Evolutionary conservation across 208 protist species (phyloP).

Genomic region (Trypanosoma lewisi): DNA sequence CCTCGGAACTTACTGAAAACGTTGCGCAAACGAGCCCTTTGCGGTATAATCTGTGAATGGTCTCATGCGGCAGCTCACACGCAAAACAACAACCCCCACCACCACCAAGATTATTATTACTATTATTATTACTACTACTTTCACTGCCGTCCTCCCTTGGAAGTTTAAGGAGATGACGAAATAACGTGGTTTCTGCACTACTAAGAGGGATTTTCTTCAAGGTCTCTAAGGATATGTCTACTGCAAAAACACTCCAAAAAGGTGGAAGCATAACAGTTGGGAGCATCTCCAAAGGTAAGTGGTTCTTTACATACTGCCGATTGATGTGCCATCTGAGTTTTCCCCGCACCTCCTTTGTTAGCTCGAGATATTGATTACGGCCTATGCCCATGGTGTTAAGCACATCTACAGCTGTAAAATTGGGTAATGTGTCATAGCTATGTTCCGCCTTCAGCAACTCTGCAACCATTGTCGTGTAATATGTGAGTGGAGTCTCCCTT

Average conservation of each 20-base stretch:
- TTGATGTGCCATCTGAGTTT: slow-evolving; percentile 86
- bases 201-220: slow-evolving; percentile 21
- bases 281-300: slow-evolving; percentile 59
- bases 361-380: slow-evolving; percentile 96
- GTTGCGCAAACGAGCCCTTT: slow-evolving; percentile 88
- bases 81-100: slow-evolving; percentile 26
- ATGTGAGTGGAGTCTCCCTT: slow-evolving; percentile 60
- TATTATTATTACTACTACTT: slow-evolving; percentile 11
- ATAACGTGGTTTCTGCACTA: slow-evolving; percentile 41
- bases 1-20: slow-evolving; percentile 85
- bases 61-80: slow-evolving; percentile 50
- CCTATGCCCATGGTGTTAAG: slow-evolving; percentile 94
- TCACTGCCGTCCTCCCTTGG: slow-evolving; percentile 22
- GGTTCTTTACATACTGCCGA: slow-evolving; percentile 49
- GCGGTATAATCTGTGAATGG: slow-evolving; percentile 69
- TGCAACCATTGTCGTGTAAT: slow-evolving; percentile 72
- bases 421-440: slow-evolving; percentile 95
- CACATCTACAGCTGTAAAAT: slow-evolving; percentile 96
- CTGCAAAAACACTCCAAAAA: slow-evolving; percentile 50
- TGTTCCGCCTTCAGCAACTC: slow-evolving; percentile 72
- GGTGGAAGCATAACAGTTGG: slow-evolving; percentile 43
- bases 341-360: slow-evolving; percentile 93
- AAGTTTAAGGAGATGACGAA: slow-evolving; percentile 40
- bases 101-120: slow-evolving; percentile 2
- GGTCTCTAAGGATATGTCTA: slow-evolving; percentile 31